Base-by-base conservation (phyloP, 2,329 filamentous ascomycete genomes). In the Rasamsonia emersonii region DNA sequence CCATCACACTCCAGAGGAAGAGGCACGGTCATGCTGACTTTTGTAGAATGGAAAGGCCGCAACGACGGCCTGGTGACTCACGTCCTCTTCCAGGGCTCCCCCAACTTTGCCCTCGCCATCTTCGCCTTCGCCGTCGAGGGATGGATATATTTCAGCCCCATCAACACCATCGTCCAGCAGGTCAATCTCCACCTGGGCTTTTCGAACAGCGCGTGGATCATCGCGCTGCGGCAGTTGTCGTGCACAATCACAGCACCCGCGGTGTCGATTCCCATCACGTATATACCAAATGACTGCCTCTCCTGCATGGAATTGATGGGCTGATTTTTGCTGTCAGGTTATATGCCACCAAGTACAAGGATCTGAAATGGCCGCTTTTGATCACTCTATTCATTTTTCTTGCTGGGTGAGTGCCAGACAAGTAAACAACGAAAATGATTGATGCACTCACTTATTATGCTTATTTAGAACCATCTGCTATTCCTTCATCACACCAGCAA, bases 51-150 rank as follows among this genome's bases (percentile, higher is more conserved):
- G 33, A 35, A 35, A 31, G 33, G 33, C 6, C 28, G 33, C 19
- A 23, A 25, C 7, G 33, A 35, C 9, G 33, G 33, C 8, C 24
- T 35, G 4, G 33, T 31, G 5, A 19, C 33, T 9, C 27, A 35
- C 28, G 25, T 35, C 27, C 30, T 35, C 15, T 35, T 35, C 17
- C 10, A 26, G 18, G 23, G 24, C 5, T 35, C 33, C 2, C 33
- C 27, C 1, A 35, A 35, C 18, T 35, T 35, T 9, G 33, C 28
- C 8, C 15, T 35, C 10, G 30, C 33, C 2, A 21, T 35, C 4
- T 35, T 35, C 9, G 33, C 33, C 9, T 35, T 35, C 30, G 33
- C 33, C 3, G 33, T 35, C 2, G 33, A 35, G 11, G 33, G 28
- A 17, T 35, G 33, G 33, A 13, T 35, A n/a, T 35, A 30, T 14